Evolutionary conservation across 768 basidiomycete species (phyloP).

Genomic region (Kwoniella botswanensis): DNA sequence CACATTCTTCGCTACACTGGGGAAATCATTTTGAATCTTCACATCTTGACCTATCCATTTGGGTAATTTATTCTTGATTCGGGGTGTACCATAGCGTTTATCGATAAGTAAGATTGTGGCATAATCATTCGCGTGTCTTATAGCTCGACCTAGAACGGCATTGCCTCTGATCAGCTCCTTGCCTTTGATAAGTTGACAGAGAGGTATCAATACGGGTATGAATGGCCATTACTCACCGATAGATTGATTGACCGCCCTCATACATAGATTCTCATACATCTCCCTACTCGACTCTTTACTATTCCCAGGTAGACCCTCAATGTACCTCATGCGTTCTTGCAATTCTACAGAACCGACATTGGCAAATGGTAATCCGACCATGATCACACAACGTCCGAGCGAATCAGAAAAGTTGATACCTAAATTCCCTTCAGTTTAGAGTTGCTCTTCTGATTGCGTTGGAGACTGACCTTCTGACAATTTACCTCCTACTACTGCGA

Average conservation of each 20-base stretch:
- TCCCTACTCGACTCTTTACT: conserved; percentile 62
- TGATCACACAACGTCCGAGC: conserved; percentile 81
- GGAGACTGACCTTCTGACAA: conserved; percentile 74
- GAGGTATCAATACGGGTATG: no score
- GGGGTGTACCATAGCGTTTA: conserved; percentile 71
- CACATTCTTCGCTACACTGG: conserved; percentile 71
- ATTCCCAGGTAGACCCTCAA: conserved; percentile 63
- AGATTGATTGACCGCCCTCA: conserved; percentile 87
- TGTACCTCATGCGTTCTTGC: conserved; percentile 87
- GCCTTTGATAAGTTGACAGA: background rate
- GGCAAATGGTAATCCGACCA: conserved; percentile 90
- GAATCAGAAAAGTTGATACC: conserved; percentile 73
- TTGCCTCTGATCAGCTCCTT: no score
- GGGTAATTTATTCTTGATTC: conserved; percentile 81
- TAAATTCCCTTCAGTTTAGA: conserved; percentile 2
- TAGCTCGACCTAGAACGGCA: conserved; percentile 77
- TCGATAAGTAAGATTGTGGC: conserved; percentile 88
- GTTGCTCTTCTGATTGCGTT: no score
- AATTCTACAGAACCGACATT: conserved; percentile 90
- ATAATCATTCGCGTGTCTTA: conserved; percentile 89
- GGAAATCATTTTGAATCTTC: conserved; percentile 69
- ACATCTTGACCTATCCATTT: conserved; percentile 80
- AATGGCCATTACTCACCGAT: conserved; percentile 67
- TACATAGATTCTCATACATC: conserved; percentile 70
- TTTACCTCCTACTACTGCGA: conserved; percentile 96